Conservation (phyloP, 1,284 basidiomycete species). For the Takashimella tepidaria region DNA sequence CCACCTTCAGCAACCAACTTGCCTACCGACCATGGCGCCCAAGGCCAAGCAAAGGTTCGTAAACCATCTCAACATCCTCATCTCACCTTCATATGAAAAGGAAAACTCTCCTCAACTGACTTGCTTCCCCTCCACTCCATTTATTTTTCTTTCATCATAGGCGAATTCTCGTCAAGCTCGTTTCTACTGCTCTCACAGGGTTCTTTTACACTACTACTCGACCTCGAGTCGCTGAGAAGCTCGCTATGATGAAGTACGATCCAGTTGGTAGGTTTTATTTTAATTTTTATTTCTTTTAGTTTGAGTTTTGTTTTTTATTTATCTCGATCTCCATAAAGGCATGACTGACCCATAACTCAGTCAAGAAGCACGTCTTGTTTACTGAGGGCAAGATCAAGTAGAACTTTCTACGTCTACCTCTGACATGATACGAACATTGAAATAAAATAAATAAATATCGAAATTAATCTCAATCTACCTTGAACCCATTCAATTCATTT, state of each 20-base stretch:
- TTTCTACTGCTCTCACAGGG: conserved; percentile 83
- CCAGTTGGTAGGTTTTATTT: conserved; percentile 60
- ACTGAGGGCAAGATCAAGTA: conserved; percentile 61
- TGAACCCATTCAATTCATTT: no score
- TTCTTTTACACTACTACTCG: conserved; percentile 81
- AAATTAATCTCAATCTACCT: no score
- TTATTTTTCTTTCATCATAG: conserved; percentile 47
- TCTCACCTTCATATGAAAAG: background rate
- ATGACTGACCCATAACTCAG: conserved; percentile 51
- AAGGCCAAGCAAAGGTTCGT: conserved; percentile 57
- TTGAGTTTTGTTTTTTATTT: no score
- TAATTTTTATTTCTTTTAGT: no score
- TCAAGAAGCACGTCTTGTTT: conserved; percentile 67
- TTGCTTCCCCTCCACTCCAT: background rate
- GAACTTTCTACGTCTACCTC: no score
- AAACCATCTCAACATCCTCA: conserved; percentile 1
- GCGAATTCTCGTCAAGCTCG: conserved; percentile 74
- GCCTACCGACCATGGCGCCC: conserved; percentile 44
- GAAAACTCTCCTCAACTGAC: no score
- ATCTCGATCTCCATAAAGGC: no score
- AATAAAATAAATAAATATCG: no score
- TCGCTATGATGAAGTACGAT: conserved; percentile 84
- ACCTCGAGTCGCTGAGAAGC: conserved; percentile 61
- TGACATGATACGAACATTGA: no score
- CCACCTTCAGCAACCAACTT: no score